A percentile compares a stretch with the other conserved stretches of the same genome.
These are phyloP conservation scores for Setaria viridis DNA, from an alignment of 202 grass and related monocot genomes.

Conservation along the genomic window DNA sequence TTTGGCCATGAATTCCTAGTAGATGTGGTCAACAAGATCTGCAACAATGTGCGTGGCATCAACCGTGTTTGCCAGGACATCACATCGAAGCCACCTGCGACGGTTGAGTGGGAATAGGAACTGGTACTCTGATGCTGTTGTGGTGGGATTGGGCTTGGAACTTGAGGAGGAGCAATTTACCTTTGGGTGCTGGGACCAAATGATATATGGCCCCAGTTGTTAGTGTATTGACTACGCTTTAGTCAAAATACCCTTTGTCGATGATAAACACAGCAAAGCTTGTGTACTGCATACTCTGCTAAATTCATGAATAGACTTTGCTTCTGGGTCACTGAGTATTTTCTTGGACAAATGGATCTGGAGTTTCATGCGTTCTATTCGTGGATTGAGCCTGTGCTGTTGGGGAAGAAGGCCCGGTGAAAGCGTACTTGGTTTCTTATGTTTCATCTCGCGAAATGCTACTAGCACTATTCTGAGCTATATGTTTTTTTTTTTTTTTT, in stretches of 20 bases:
- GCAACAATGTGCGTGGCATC: slow-evolving; percentile 76
- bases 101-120: slow-evolving; percentile 85
- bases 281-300: slow-evolving; percentile 11
- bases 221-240: slow-evolving; percentile 1
- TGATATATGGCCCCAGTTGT: neutral
- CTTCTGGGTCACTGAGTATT: neutral
- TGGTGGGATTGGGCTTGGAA: neutral
- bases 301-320: neutral
- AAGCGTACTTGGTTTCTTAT: neutral
- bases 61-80: slow-evolving; percentile 88
- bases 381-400: neutral
- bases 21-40: slow-evolving; percentile 85
- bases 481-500: no score
- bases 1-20: slow-evolving; percentile 77
- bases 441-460: no score
- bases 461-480: no score
- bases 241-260: slow-evolving; percentile 1
- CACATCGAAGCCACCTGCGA: slow-evolving; percentile 86
- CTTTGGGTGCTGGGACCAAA: neutral
- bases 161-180: neutral
- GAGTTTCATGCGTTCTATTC: neutral
- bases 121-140: neutral
- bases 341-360: neutral
- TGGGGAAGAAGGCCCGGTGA: no score
- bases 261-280: neutral